Conservation (phyloP, 139 green algal species). For the Desmodesmus armatus region DNA sequence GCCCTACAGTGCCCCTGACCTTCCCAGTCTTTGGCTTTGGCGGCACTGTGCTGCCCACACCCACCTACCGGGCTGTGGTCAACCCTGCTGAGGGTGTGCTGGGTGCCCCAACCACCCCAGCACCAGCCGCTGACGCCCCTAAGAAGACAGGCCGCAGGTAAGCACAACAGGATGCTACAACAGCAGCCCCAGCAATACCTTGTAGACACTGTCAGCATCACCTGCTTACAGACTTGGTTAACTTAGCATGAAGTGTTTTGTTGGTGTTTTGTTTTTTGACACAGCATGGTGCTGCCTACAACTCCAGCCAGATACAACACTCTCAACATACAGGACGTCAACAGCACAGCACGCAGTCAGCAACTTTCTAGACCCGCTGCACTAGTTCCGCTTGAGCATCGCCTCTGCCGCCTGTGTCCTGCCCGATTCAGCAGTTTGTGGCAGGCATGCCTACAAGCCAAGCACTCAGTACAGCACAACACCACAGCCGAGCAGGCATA, state of each 20-base stretch:
- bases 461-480: too few species aligned
- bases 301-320: too few species aligned
- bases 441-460: too few species aligned
- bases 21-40: not conserved
- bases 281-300: too few species aligned
- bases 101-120: too few species aligned
- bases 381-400: too few species aligned
- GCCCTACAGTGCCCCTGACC: not conserved
- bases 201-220: not conserved
- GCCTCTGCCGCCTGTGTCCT: too few species aligned
- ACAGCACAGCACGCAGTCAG: too few species aligned
- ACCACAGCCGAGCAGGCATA: too few species aligned
- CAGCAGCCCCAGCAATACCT: not conserved
- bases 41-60: not conserved
- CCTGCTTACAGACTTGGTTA: not conserved
- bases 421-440: too few species aligned
- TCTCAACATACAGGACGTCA: too few species aligned
- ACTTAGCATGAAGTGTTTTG: not conserved
- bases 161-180: not conserved
- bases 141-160: not conserved
- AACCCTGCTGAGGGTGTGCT: constrained; percentile 9
- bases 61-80: not conserved
- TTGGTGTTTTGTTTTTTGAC: not conserved
- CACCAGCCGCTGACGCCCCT: not conserved
- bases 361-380: too few species aligned